Percentiles rank a stretch among this genome's conserved stretches.
phyloP scores from a whole-genome alignment of 352 stramenopile species.

The Phytophthora sansomeana region DNA sequence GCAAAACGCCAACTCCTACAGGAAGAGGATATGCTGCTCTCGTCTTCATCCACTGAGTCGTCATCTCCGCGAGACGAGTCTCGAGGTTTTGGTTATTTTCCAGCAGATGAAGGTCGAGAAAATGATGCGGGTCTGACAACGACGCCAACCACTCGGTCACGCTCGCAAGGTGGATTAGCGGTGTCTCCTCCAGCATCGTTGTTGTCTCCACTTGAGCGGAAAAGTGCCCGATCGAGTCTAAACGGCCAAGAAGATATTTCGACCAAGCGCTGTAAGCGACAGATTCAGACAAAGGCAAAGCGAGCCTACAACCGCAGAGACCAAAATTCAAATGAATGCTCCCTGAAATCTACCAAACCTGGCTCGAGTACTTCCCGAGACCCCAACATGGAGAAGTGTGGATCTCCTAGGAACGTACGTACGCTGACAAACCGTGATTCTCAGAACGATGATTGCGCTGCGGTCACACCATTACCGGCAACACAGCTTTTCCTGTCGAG shows the following conservation, averaged over 20 bases:
- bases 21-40: conserved; percentile 33
- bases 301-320: neutral
- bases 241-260: conserved; percentile 21
- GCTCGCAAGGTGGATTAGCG: conserved; percentile 12
- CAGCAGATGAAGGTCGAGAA: neutral
- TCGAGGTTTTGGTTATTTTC: conserved; percentile 4
- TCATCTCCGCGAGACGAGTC: conserved; percentile 22
- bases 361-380: neutral
- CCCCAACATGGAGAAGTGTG: conserved; percentile 17
- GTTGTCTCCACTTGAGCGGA: conserved; percentile 32
- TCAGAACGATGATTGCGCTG: conserved; percentile 6
- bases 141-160: conserved; percentile 30
- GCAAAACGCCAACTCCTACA: conserved; percentile 45
- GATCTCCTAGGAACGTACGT: conserved; percentile 4
- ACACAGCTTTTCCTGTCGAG: conserved; percentile 67
- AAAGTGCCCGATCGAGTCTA: conserved; percentile 24
- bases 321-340: neutral
- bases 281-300: conserved; percentile 27
- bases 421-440: conserved; percentile 3
- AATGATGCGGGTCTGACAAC: conserved; percentile 13
- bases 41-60: conserved; percentile 37
- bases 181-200: conserved; percentile 30
- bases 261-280: conserved; percentile 28
- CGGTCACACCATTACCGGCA: conserved; percentile 50
- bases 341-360: neutral